Evolutionary conservation across 2,329 filamentous ascomycete species (phyloP).

Genomic region (Pseudonectria foliicola): DNA sequence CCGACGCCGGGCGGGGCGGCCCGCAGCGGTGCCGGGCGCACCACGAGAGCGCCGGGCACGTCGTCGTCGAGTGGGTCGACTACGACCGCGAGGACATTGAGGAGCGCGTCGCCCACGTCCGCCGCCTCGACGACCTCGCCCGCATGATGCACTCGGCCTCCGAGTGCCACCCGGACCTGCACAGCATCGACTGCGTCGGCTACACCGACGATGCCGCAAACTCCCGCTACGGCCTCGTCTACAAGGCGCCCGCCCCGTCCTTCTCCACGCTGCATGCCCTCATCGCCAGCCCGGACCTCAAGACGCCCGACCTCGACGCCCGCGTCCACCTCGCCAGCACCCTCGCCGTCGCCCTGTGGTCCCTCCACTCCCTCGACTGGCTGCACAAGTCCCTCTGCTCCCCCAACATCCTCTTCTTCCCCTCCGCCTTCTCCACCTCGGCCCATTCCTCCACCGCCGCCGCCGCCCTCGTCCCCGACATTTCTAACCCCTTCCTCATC

Average conservation of each 20-base stretch:
- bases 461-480: slow-evolving; percentile 32
- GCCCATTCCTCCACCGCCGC: slow-evolving; percentile 26
- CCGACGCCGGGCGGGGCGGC: slow-evolving; percentile 1
- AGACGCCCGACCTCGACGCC: slow-evolving; percentile 38
- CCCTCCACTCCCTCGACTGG: slow-evolving; percentile 48
- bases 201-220: slow-evolving; percentile 35
- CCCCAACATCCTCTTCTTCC: slow-evolving; percentile 49
- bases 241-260: slow-evolving; percentile 29
- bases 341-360: slow-evolving; percentile 38
- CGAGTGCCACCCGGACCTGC: slow-evolving; percentile 37
- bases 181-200: slow-evolving; percentile 40
- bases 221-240: slow-evolving; percentile 37
- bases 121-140: slow-evolving; percentile 39
- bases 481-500: slow-evolving; percentile 37
- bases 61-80: slow-evolving; percentile 38
- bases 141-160: slow-evolving; percentile 41
- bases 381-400: slow-evolving; percentile 50
- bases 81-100: slow-evolving; percentile 37
- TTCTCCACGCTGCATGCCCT: slow-evolving; percentile 34
- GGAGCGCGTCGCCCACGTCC: slow-evolving; percentile 35
- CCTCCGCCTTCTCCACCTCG: slow-evolving; percentile 30
- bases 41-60: slow-evolving; percentile 27
- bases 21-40: slow-evolving; percentile 25
- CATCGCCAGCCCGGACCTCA: slow-evolving; percentile 32
- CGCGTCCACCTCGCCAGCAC: slow-evolving; percentile 35